These are phyloP conservation scores for Metarhizium sp. DNA, from an alignment of 2,329 filamentous ascomycete genomes.

Conservation along the genomic window DNA sequence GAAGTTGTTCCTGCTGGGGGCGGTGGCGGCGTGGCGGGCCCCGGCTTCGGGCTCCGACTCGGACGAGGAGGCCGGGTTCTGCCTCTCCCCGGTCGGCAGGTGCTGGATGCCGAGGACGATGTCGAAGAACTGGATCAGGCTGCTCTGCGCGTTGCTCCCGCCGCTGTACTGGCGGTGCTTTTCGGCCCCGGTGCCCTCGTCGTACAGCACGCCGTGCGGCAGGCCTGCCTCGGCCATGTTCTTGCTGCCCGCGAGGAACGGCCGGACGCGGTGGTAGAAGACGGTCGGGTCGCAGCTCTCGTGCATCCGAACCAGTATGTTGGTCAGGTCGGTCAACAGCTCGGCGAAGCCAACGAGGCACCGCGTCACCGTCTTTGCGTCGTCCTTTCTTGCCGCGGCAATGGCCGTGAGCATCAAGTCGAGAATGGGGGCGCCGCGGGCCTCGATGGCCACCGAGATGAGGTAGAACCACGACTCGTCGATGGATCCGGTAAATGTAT, in stretches of 20 bases:
- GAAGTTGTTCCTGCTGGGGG: conserved; percentile 58
- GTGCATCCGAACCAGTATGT: conserved; percentile 79
- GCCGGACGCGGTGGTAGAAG: conserved; percentile 94
- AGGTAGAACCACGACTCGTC: conserved; percentile 99
- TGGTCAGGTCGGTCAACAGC: conserved; percentile 73
- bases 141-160: conserved; percentile 95
- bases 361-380: conserved; percentile 62
- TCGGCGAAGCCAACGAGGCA: conserved; percentile 80
- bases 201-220: conserved; percentile 79
- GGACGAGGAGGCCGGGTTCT: conserved; percentile 18
- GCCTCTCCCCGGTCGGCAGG: conserved; percentile 72
- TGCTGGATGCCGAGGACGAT: conserved; percentile 84
- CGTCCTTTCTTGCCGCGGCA: conserved; percentile 60
- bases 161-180: conserved; percentile 80
- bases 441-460: conserved; percentile 90
- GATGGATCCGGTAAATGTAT: conserved; percentile 85
- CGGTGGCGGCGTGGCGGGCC: conserved; percentile 28
- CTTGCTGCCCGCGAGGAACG: conserved; percentile 91
- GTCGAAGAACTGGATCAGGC: conserved; percentile 95
- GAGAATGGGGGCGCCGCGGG: conserved; percentile 77
- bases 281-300: conserved; percentile 90
- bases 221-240: conserved; percentile 95
- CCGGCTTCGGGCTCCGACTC: conserved; percentile 33
- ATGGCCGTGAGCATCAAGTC: conserved; percentile 86
- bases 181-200: conserved; percentile 60